These are phyloP conservation scores for Coniella lustricola DNA, from an alignment of 2,329 filamentous ascomycete species.

Conservation along the genomic window DNA sequence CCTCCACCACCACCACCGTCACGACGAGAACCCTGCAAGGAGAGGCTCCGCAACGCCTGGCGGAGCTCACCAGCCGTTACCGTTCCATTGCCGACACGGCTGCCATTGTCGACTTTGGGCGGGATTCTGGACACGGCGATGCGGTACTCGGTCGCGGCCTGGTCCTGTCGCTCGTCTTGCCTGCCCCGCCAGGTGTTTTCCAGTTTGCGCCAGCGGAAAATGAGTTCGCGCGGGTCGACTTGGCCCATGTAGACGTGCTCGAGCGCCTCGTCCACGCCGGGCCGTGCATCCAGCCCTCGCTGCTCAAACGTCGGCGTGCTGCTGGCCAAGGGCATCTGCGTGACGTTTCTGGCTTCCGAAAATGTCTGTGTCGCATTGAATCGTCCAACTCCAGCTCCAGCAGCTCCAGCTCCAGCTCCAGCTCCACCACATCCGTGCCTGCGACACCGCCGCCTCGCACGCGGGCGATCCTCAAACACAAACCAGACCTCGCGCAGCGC, in stretches of 20 bases:
- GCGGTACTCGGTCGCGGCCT: conserved; percentile 3
- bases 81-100: not conserved
- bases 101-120: not conserved
- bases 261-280: not conserved
- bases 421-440: no score
- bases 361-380: no score
- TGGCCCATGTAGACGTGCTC: conserved; percentile 1
- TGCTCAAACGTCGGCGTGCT: not conserved
- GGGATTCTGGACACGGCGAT: not conserved
- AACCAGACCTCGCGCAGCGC: conserved; percentile 14
- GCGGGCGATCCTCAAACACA: not conserved
- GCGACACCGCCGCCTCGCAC: no score
- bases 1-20: no score
- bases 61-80: not conserved
- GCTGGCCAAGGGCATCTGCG: not conserved
- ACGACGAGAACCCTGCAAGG: no score
- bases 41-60: no score
- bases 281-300: not conserved
- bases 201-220: conserved; percentile 10
- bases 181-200: conserved; percentile 2
- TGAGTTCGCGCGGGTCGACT: conserved; percentile 9
- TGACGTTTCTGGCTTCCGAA: no score
- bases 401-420: no score
- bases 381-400: no score
- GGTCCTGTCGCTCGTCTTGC: not conserved